These are phyloP conservation scores for Rubus parviflorus DNA, from an alignment of 306 rosid genomes.

Conservation along the genomic window DNA sequence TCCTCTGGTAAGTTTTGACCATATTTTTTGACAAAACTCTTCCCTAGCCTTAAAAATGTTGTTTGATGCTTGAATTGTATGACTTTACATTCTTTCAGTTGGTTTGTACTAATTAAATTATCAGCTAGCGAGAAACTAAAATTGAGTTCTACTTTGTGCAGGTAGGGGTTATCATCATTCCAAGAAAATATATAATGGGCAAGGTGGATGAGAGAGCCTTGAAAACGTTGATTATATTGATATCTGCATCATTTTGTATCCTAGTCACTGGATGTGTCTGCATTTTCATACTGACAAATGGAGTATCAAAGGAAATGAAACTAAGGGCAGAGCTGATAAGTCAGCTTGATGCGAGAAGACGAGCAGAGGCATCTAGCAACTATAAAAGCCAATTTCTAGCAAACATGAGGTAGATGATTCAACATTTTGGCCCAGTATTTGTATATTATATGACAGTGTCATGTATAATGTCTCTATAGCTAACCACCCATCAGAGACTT, in stretches of 20 bases:
- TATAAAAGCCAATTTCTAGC: slow-evolving; percentile 97
- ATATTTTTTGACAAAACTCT: neutral
- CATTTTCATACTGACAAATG: slow-evolving; percentile 89
- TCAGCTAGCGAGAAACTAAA: slow-evolving; percentile 8
- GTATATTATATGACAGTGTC: neutral
- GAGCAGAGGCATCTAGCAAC: slow-evolving; percentile 97
- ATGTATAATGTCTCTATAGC: neutral
- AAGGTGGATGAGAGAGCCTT: slow-evolving; percentile 93
- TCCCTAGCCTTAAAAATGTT: slow-evolving; percentile 8
- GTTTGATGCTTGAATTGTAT: slow-evolving; percentile 1
- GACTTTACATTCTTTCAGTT: neutral
- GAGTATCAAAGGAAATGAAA: slow-evolving; percentile 99
- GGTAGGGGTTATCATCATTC: slow-evolving; percentile 97
- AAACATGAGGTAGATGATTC: slow-evolving; percentile 79
- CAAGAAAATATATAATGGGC: slow-evolving; percentile 94
- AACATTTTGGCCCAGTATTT: neutral
- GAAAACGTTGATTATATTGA: slow-evolving; percentile 88
- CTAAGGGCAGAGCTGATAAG: slow-evolving; percentile 91
- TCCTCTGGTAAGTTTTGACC: slow-evolving; percentile 69
- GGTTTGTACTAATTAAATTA: neutral
- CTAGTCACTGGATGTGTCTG: slow-evolving; percentile 91
- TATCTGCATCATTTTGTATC: slow-evolving; percentile 86
- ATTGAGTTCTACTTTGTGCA: slow-evolving; percentile 42
- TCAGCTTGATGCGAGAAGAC: slow-evolving; percentile 97
- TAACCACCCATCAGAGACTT: neutral